A percentile compares a stretch with the other conserved stretches of the same genome.
Conservation (phyloP, 441 rosid species). For the Gossypium trilobum region DNA sequence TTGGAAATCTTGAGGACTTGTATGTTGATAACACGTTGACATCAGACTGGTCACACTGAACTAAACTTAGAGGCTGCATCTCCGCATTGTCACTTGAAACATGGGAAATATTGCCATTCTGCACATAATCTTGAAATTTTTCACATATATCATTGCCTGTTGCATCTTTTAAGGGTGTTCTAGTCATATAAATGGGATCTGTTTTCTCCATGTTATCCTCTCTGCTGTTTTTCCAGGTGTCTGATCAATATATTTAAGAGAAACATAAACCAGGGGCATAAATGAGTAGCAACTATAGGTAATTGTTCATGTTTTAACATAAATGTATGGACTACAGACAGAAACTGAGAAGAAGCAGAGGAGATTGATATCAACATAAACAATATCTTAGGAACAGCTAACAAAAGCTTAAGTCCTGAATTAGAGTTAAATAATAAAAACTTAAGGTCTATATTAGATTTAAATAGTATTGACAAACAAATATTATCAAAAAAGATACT, state of each 20-base stretch:
- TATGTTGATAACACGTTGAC: constrained; percentile 20
- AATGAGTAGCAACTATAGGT: background rate
- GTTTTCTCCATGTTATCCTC: constrained; percentile 26
- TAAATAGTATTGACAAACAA: background rate
- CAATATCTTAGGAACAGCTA: background rate
- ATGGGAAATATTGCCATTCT: constrained; percentile 14
- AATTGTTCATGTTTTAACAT: background rate
- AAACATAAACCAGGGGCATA: background rate
- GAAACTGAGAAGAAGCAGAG: background rate
- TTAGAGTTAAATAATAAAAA: background rate
- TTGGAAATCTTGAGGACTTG: constrained; percentile 50
- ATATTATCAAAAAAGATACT: background rate
- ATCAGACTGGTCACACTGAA: constrained; percentile 23
- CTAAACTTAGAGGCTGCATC: constrained; percentile 16
- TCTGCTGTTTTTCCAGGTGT: constrained; percentile 15
- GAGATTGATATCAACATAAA: background rate
- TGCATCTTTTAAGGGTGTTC: constrained; percentile 22
- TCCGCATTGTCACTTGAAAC: constrained; percentile 25
- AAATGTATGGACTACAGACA: too few species aligned
- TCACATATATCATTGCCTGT: constrained; percentile 31
- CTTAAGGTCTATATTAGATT: too few species aligned
- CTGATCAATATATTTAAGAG: constrained; percentile 15
- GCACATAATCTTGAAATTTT: constrained; percentile 34
- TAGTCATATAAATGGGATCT: constrained; percentile 27
- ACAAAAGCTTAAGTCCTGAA: background rate